A percentile compares a stretch with the other conserved stretches of the same genome.
Evolutionary conservation across 192 early-diverging fungal species (phyloP).

Genomic region (Spizellomyces sp.): DNA sequence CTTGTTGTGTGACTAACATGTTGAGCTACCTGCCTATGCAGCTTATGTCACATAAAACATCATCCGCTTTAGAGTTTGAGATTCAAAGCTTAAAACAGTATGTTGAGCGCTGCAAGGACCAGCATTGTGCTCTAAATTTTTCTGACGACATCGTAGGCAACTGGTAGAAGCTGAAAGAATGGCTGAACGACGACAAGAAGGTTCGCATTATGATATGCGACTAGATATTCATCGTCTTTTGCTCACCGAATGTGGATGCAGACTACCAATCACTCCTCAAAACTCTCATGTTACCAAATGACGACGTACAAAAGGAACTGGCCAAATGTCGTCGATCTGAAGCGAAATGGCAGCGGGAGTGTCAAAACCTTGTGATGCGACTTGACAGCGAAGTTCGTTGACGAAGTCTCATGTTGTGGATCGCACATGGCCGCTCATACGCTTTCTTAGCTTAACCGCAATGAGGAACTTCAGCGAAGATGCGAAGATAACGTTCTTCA

Average conservation of each 20-base stretch:
- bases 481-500: slow-evolving; percentile 42
- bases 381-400: slow-evolving; percentile 47
- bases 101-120: background rate
- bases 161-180: slow-evolving; percentile 49
- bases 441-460: slow-evolving; percentile 39
- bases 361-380: slow-evolving; percentile 52
- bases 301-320: slow-evolving; percentile 49
- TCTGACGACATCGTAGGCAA: slow-evolving; percentile 28
- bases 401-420: too few relatives aligned
- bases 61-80: slow-evolving; percentile 53
- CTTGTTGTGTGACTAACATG: slow-evolving; percentile 19
- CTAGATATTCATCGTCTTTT: background rate
- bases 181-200: slow-evolving; percentile 49
- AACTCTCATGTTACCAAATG: slow-evolving; percentile 46
- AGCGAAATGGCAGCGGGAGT: slow-evolving; percentile 52
- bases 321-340: slow-evolving; percentile 39
- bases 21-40: too few relatives aligned
- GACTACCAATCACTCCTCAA: slow-evolving; percentile 53
- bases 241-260: background rate
- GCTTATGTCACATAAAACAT: slow-evolving; percentile 19
- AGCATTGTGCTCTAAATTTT: slow-evolving; percentile 10
- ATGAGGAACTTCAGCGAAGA: slow-evolving; percentile 40
- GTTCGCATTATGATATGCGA: slow-evolving; percentile 8
- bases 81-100: slow-evolving; percentile 52
- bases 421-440: too few relatives aligned